These are phyloP conservation scores for Sphaerulina vaccinii DNA, from an alignment of 2,329 filamentous ascomycete species.

Conservation along the genomic window DNA sequence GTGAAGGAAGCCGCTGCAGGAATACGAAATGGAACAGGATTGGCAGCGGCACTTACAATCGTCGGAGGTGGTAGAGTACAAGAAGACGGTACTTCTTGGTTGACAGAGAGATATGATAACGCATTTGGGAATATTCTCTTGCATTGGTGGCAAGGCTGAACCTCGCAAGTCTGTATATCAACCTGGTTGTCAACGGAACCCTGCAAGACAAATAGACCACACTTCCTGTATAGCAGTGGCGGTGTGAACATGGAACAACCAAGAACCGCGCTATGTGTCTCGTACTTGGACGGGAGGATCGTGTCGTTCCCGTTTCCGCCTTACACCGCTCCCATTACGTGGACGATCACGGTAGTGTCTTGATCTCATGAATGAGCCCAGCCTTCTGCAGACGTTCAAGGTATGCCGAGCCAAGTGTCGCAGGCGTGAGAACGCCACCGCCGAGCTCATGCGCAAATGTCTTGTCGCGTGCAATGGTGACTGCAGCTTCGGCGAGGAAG, in stretches of 20 bases:
- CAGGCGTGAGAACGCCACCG: conserved; percentile 70
- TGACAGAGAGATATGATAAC: not conserved
- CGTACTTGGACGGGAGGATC: conserved; percentile 10
- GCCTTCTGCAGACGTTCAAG: conserved; percentile 61
- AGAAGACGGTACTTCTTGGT: not conserved
- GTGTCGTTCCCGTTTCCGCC: conserved; percentile 13
- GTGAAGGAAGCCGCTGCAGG: conserved; percentile 10
- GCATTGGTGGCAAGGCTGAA: conserved; percentile 6
- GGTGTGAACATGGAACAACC: conserved; percentile 15
- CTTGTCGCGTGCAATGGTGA: conserved; percentile 60
- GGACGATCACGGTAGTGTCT: conserved; percentile 32
- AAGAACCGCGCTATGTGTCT: conserved; percentile 1
- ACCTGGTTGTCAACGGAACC: conserved; percentile 13
- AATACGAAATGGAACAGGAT: conserved; percentile 8
- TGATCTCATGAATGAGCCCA: conserved; percentile 61
- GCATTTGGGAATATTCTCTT: conserved; percentile 1
- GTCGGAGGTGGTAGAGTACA: not conserved
- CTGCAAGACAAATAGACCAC: conserved; percentile 11
- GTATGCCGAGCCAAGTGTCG: conserved; percentile 66
- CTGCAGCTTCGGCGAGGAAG: conserved; percentile 63
- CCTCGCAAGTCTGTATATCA: conserved; percentile 1
- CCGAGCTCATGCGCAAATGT: conserved; percentile 53
- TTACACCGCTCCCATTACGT: conserved; percentile 8
- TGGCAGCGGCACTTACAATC: not conserved
- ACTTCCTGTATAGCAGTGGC: conserved; percentile 5